A percentile compares a stretch with the other conserved stretches of the same genome.
These are phyloP conservation scores for Amorphotheca resinae DNA, from an alignment of 495 filamentous ascomycete species.

Conservation along the genomic window DNA sequence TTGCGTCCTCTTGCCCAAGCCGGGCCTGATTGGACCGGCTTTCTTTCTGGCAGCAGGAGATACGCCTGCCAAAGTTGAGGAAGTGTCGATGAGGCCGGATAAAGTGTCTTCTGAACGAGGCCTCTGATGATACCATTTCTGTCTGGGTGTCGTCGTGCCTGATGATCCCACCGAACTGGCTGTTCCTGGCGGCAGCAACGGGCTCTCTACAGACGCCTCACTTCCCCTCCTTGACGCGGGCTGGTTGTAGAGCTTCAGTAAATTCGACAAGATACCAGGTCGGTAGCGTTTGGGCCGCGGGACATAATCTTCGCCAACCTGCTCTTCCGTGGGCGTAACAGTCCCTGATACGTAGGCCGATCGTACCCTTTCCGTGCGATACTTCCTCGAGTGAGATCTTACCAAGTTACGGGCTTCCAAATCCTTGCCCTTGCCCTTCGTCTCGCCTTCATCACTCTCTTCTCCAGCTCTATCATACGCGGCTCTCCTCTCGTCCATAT, in stretches of 20 bases:
- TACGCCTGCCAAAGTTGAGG: constrained; percentile 29
- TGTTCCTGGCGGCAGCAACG: background rate
- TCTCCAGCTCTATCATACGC: constrained; percentile 17
- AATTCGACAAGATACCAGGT: constrained; percentile 60
- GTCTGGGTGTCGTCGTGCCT: constrained; percentile 43
- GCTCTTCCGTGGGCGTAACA: constrained; percentile 46
- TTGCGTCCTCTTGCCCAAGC: constrained; percentile 10
- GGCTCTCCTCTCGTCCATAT: constrained; percentile 20
- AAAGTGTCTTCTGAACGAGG: constrained; percentile 34
- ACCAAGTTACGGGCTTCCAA: constrained; percentile 38
- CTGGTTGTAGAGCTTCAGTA: constrained; percentile 62
- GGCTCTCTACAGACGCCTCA: constrained; percentile 3
- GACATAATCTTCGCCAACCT: constrained; percentile 44
- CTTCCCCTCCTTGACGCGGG: constrained; percentile 10
- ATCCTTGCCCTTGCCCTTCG: constrained; percentile 8
- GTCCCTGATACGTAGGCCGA: constrained; percentile 22
- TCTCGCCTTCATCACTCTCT: constrained; percentile 20
- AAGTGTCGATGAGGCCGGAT: constrained; percentile 44
- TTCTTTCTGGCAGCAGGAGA: constrained; percentile 19
- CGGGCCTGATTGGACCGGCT: constrained; percentile 28
- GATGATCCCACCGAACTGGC: constrained; percentile 22
- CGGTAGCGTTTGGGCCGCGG: constrained; percentile 58
- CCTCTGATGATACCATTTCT: constrained; percentile 58
- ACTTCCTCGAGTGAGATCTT: constrained; percentile 35
- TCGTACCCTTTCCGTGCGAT: constrained; percentile 3